These are phyloP conservation scores for Gaultheria prostrata DNA, from an alignment of 148 eudicot genomes.

Conservation along the genomic window DNA sequence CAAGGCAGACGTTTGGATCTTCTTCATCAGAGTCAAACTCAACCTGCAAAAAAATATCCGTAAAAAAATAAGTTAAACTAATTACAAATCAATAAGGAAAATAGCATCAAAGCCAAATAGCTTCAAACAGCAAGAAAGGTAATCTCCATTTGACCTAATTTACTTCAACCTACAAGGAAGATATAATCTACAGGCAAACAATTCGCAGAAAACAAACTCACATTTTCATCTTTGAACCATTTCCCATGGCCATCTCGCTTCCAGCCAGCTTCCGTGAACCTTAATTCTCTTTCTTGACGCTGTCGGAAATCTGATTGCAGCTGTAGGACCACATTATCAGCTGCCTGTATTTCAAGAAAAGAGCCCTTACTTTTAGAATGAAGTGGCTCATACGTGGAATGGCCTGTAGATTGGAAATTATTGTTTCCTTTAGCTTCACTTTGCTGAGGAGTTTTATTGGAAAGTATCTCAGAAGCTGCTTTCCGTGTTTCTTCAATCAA, in stretches of 20 bases:
- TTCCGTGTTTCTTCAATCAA: constrained; percentile 44
- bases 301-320: constrained; percentile 25
- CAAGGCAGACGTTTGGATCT: constrained; percentile 53
- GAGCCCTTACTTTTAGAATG: neutral
- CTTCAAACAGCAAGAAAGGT: neutral
- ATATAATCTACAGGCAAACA: neutral
- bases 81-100: neutral
- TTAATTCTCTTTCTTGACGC: constrained; percentile 48
- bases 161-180: neutral
- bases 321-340: constrained; percentile 9
- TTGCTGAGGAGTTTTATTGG: constrained; percentile 3
- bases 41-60: constrained; percentile 37
- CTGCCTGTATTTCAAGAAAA: constrained; percentile 6
- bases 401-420: constrained; percentile 10
- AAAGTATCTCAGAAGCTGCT: constrained; percentile 41
- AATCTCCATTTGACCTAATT: constrained; percentile 2
- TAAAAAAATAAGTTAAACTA: neutral
- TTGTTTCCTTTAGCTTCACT: neutral
- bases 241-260: constrained; percentile 61
- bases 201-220: constrained; percentile 22
- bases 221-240: constrained; percentile 68
- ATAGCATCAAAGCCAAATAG: neutral
- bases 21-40: constrained; percentile 74
- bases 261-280: constrained; percentile 71
- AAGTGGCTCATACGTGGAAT: neutral